Conservation (phyloP, 1,284 basidiomycete genomes). For the Singerocomus rubriflavus region DNA sequence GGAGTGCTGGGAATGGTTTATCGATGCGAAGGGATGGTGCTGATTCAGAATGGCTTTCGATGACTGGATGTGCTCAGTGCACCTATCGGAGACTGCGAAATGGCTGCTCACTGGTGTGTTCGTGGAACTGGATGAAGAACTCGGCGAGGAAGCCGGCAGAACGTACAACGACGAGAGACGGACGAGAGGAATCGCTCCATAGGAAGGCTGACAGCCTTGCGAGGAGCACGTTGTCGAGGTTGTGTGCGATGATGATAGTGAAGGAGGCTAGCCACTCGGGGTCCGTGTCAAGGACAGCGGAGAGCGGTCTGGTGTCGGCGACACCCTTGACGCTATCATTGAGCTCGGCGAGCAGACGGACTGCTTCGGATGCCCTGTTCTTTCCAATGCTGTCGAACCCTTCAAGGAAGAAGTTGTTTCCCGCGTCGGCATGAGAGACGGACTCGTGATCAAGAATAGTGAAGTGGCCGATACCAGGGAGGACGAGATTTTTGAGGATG, state of each 20-base stretch:
- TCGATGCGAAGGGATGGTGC: slow-evolving; percentile 85
- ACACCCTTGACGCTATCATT: slow-evolving; percentile 83
- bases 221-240: slow-evolving; percentile 58
- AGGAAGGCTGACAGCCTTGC: slow-evolving; percentile 61
- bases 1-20: slow-evolving; percentile 81
- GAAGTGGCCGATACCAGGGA: slow-evolving; percentile 92
- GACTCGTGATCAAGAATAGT: slow-evolving; percentile 74
- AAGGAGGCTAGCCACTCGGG: slow-evolving; percentile 54
- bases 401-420: slow-evolving; percentile 95
- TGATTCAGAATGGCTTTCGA: slow-evolving; percentile 90
- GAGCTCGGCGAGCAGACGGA: slow-evolving; percentile 77
- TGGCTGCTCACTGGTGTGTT: slow-evolving; percentile 69
- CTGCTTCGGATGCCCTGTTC: slow-evolving; percentile 77
- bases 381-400: slow-evolving; percentile 74
- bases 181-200: slow-evolving; percentile 59
- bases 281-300: slow-evolving; percentile 56
- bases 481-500: slow-evolving; percentile 91
- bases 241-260: slow-evolving; percentile 84
- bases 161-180: slow-evolving; percentile 73
- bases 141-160: slow-evolving; percentile 89
- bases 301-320: slow-evolving; percentile 58
- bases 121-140: slow-evolving; percentile 82
- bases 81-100: background rate
- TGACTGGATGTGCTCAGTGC: slow-evolving; percentile 50
- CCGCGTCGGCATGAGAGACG: slow-evolving; percentile 76